These are phyloP conservation scores for Lachancea cidri DNA, from an alignment of 805 yeast genomes.

Conservation along the genomic window DNA sequence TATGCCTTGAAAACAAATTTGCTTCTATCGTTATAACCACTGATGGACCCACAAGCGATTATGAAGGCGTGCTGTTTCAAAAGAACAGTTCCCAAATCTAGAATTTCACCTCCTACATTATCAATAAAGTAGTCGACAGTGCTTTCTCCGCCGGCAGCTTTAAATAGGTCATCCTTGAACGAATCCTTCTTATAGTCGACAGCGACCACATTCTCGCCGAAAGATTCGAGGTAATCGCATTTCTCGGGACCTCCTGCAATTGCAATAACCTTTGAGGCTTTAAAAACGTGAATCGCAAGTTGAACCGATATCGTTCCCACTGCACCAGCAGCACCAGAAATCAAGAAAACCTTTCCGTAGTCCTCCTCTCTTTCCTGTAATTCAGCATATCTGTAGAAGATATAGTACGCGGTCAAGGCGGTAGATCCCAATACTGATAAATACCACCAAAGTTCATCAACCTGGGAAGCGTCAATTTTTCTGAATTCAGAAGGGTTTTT, in stretches of 20 bases:
- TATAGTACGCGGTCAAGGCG: conserved; percentile 57
- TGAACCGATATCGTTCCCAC: conserved; percentile 60
- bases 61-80: conserved; percentile 40
- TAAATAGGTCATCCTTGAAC: conserved; percentile 33
- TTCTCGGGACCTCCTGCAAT: conserved; percentile 58
- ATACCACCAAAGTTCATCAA: conserved; percentile 39
- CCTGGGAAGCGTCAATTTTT: conserved; percentile 18
- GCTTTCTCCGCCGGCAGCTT: conserved; percentile 41
- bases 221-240: conserved; percentile 45
- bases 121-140: conserved; percentile 53
- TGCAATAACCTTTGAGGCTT: conserved; percentile 53
- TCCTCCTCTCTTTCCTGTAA: conserved; percentile 36
- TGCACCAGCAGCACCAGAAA: conserved; percentile 72
- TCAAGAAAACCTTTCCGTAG: conserved; percentile 42
- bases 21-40: conserved; percentile 47
- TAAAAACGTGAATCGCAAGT: conserved; percentile 47
- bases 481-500: conserved; percentile 6
- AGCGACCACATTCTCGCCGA: conserved; percentile 48
- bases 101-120: conserved; percentile 58
- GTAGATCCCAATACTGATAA: conserved; percentile 51
- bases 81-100: conserved; percentile 39
- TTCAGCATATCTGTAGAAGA: conserved; percentile 46
- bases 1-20: conserved; percentile 38
- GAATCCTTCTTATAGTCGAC: conserved; percentile 48
- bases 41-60: conserved; percentile 59